phyloP scores from a whole-genome alignment of 2,329 filamentous ascomycete species.

The Pseudocercospora ulei region DNA sequence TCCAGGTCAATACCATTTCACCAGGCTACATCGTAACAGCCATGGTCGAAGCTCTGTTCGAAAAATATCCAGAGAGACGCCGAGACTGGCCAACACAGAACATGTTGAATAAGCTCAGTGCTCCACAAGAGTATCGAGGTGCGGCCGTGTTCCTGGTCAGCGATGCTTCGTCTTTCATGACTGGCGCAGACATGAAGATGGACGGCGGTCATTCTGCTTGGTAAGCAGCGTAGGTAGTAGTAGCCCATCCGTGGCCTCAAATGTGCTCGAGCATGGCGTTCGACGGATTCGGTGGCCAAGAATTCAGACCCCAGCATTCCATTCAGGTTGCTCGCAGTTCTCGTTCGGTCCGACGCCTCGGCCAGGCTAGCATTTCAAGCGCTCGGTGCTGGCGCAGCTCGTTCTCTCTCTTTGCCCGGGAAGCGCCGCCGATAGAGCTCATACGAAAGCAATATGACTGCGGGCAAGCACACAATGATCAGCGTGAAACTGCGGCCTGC shows the following conservation, averaged over 20 bases:
- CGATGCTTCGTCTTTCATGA: slow-evolving; percentile 47
- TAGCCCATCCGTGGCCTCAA: too few relatives aligned
- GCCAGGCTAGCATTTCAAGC: neutral
- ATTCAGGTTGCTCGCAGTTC: too few relatives aligned
- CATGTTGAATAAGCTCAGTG: slow-evolving; percentile 54
- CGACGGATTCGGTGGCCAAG: neutral
- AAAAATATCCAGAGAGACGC: slow-evolving; percentile 57
- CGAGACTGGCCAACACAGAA: slow-evolving; percentile 72
- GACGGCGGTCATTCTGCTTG: slow-evolving; percentile 48
- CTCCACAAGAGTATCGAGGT: slow-evolving; percentile 35
- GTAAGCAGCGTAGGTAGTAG: slow-evolving; percentile 32
- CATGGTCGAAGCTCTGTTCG: slow-evolving; percentile 75
- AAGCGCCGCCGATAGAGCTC: slow-evolving; percentile 29
- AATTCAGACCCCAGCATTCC: too few relatives aligned
- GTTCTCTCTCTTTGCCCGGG: slow-evolving; percentile 24
- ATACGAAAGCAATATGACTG: slow-evolving; percentile 26
- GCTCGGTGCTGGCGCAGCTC: neutral
- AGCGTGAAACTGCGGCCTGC: slow-evolving; percentile 22
- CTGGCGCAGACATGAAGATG: slow-evolving; percentile 46
- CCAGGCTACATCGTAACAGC: slow-evolving; percentile 71
- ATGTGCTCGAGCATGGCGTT: neutral
- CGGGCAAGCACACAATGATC: slow-evolving; percentile 26
- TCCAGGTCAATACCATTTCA: slow-evolving; percentile 63
- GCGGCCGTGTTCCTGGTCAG: slow-evolving; percentile 36
- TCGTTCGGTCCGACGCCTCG: too few relatives aligned